phyloP scores from a whole-genome alignment of 2,329 filamentous ascomycete genomes.

The Bipolaris sorokiniana region DNA sequence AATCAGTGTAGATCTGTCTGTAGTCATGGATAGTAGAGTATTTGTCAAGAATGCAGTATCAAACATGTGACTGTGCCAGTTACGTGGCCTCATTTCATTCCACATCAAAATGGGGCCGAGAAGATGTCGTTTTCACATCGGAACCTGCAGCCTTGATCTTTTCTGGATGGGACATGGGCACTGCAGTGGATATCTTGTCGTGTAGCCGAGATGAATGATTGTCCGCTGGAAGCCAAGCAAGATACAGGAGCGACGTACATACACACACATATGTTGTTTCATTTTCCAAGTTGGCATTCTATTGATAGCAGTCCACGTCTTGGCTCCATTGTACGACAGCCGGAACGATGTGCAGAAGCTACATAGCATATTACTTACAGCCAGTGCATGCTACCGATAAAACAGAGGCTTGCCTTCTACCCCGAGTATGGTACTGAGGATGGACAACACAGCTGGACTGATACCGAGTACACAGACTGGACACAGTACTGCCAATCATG shows the following conservation, averaged over 20 bases:
- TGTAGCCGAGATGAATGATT: background rate
- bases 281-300: background rate
- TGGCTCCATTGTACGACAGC: conserved; percentile 22
- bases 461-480: background rate
- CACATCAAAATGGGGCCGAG: background rate
- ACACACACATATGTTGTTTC: conserved; percentile 2
- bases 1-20: background rate
- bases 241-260: background rate
- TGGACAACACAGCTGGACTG: background rate
- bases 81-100: background rate
- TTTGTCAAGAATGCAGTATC: background rate
- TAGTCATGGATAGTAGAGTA: no score
- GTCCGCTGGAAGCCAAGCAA: background rate
- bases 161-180: background rate
- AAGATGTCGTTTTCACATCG: background rate
- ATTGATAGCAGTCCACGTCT: conserved; percentile 10
- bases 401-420: background rate
- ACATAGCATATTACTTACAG: background rate
- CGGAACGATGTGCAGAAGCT: background rate
- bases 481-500: background rate
- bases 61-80: background rate
- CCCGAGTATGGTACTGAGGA: background rate
- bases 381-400: background rate
- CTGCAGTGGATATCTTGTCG: background rate
- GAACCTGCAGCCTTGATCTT: background rate